Conservation (phyloP, 345 rosid species). For the Lumnitzera littorea region DNA sequence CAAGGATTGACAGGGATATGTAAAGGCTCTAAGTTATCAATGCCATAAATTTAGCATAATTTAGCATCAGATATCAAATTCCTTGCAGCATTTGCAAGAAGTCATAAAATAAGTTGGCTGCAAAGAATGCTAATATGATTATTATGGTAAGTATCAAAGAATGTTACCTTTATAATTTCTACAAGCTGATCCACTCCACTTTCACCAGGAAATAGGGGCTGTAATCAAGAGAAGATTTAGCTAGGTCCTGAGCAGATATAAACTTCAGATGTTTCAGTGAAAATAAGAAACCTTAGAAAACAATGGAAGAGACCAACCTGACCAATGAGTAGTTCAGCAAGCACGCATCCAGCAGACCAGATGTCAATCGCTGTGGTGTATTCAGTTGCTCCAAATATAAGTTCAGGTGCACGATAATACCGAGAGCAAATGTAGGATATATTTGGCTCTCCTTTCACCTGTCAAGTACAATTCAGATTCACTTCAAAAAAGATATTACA, state of each 20-base stretch:
- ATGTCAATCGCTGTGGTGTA: slow-evolving; percentile 94
- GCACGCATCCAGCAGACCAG: slow-evolving; percentile 98
- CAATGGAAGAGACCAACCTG: slow-evolving; percentile 41
- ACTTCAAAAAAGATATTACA: neutral
- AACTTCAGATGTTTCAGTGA: neutral
- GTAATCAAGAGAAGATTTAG: slow-evolving; percentile 17
- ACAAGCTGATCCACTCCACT: slow-evolving; percentile 98
- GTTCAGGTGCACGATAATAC: slow-evolving; percentile 97
- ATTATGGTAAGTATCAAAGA: neutral
- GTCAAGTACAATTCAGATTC: slow-evolving; percentile 17
- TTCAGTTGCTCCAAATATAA: slow-evolving; percentile 95
- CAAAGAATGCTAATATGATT: neutral
- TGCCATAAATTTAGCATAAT: too few relatives aligned
- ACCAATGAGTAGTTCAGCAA: slow-evolving; percentile 90
- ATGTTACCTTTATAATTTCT: slow-evolving; percentile 79
- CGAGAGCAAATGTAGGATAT: slow-evolving; percentile 95
- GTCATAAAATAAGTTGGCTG: too few relatives aligned
- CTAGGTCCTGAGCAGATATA: neutral
- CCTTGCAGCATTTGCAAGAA: too few relatives aligned
- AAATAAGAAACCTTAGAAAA: neutral
- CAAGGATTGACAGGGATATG: slow-evolving; percentile 1
- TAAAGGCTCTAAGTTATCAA: too few relatives aligned
- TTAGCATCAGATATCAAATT: too few relatives aligned
- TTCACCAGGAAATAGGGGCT: slow-evolving; percentile 98
- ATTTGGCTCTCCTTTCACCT: slow-evolving; percentile 97